Conservation (phyloP, 2,329 filamentous ascomycete species). For the Botrytis elliptica region DNA sequence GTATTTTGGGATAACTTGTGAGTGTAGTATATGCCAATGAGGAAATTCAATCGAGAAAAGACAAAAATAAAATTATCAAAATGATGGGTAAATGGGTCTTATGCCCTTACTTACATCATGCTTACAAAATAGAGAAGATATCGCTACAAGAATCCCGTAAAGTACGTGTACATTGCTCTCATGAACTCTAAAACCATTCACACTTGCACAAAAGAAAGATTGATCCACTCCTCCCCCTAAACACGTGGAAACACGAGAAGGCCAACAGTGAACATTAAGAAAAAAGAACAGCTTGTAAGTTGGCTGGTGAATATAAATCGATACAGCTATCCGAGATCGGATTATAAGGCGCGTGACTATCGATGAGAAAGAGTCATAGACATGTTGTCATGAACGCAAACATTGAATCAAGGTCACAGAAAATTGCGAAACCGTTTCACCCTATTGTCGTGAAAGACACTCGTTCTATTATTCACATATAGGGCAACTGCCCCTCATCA, state of each 20-base stretch:
- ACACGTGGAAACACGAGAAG: background rate
- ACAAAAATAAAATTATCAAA: background rate
- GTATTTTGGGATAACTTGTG: background rate
- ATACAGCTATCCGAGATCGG: background rate
- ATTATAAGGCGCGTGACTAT: background rate
- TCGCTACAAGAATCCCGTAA: background rate
- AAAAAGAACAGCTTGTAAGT: background rate
- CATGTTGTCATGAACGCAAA: background rate
- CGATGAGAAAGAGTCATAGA: background rate
- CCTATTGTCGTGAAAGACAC: background rate
- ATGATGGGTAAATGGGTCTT: background rate
- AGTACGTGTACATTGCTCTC: background rate
- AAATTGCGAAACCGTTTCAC: background rate
- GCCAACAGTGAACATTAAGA: background rate
- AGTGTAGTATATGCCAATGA: background rate
- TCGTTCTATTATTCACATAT: background rate
- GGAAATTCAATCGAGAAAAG: background rate
- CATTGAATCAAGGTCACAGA: background rate
- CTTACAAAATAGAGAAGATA: background rate
- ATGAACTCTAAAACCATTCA: background rate
- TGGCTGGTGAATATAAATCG: background rate
- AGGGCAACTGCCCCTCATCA: background rate
- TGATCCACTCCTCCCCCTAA: background rate
- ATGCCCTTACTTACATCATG: background rate
- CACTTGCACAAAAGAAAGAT: background rate